Evolutionary conservation across 768 basidiomycete genomes (phyloP), one percentile per base, ranked within the genome.

Genomic region (Hericium rajendrae): DNA sequence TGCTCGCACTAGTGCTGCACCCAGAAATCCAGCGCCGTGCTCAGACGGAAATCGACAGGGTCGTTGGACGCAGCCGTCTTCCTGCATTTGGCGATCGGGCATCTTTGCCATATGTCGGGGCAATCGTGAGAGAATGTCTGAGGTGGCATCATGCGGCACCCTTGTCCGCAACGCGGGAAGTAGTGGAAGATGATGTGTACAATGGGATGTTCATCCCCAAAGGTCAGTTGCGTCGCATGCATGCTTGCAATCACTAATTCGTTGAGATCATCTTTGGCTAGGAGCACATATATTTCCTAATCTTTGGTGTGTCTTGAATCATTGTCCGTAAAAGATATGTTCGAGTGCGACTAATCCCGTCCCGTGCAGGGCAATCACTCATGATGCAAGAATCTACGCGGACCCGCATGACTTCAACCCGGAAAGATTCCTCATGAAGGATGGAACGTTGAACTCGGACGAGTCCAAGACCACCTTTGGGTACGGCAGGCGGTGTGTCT

Each of bases 31-130:
- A 61, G 24, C 28, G 13, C n/a, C 56, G 52, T 24, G 60, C 60
- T 11, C 57, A 51, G 22, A 32, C 43, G 12, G 60, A 61, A 38
- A 24, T 61, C 20, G 60, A 61, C 32, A 32, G 26, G 5, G 38
- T 58, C 28, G 40, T 58, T 5, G 57, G 53, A 32, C 28, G 37
- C 10, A 12, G 48, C 18, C 49, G 49, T 15, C 49, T 54, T 18
- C 60, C 60, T 0, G 51, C 58, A 2, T 41, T 57, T 16, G 48
- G 56, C 16, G 60, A 62, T 43, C 20, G 54, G 41, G 16, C 37
- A 8, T 53, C 40, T 8, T 40, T 62, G n/a, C 60, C 60, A 22
- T 62, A 62, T 38, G 38, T 59, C 5, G 50, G 53, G 18, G 62
- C 62, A 9, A 11, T 63, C 6, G 20, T 58, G 10, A 41, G 28